Base-by-base conservation (phyloP, 2,329 filamentous ascomycete species). In the Bipolaris bicolor region DNA sequence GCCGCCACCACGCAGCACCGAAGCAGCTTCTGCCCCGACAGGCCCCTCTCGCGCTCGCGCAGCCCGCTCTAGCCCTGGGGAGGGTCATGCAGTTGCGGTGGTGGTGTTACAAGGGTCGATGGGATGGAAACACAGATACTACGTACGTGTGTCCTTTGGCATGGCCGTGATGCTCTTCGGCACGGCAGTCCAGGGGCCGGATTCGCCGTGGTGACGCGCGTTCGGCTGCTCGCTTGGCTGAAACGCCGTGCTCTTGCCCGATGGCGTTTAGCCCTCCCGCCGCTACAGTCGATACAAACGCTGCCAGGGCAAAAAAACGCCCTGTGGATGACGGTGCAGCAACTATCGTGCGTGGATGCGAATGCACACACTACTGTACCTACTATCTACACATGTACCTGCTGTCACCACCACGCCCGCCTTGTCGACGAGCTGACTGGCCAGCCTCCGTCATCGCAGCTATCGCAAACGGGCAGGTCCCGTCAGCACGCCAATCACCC, bases 181-280 rank as follows among this genome's bases (percentile, higher is more conserved):
- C 49, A 44, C 45, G 20, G 29, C 52, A 41, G 40, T 34, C 15
- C 33, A 44, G 11, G 45, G 49, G 31, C 52, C 41, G 46, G 37
- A 50, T 49, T 49, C 36, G 33, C 34, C 22, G 44, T 22, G 33
- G 9, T 24, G 55, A 57, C 60, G 54, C 57, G 51, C 55, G 53
- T 63, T 41, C 61, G 64, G 58, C 58, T 62, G 55, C 18, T 45
- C 44, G 46, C 58, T 62, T 60, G 58, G 53, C 58, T 66, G 62
- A 62, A 61, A 59, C 60, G 57, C 48, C 40, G 57, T 47, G 26
- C 39, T 46, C 49, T 36, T 56, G 40, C 49, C 49, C 33, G 11
- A 41, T 52, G n/a, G n/a, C 40, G 54, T 22, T 34, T 61, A 62
- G 63, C 22, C 47, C 31, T 55, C 60, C 64, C 63, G 56, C 44